Percentiles rank a stretch among this genome's conserved stretches.
Conservation (phyloP, 495 filamentous ascomycete species). For the Lasiosphaeria ovina region DNA sequence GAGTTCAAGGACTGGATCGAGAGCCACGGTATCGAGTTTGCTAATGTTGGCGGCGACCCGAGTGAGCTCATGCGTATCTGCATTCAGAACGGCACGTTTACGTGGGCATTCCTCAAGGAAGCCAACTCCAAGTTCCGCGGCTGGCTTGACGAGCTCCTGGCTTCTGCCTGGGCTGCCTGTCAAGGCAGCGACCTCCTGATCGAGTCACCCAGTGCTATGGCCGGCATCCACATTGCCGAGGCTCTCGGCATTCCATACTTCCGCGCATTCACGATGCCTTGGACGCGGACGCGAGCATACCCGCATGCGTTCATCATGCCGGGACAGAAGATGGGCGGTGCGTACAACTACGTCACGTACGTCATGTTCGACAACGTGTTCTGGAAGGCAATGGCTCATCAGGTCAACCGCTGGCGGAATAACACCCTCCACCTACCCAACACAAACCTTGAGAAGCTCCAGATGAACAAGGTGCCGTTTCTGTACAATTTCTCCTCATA, state of each 20-base stretch:
- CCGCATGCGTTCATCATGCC: slow-evolving; percentile 97
- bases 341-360: slow-evolving; percentile 93
- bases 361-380: slow-evolving; percentile 97
- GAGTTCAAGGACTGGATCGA: slow-evolving; percentile 90
- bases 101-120: slow-evolving; percentile 82
- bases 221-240: slow-evolving; percentile 97
- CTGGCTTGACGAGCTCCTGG: slow-evolving; percentile 87
- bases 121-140: slow-evolving; percentile 86
- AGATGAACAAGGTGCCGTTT: slow-evolving; percentile 94
- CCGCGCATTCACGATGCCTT: slow-evolving; percentile 97
- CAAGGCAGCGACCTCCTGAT: slow-evolving; percentile 88
- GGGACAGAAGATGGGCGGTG: slow-evolving; percentile 88
- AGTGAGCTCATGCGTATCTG: slow-evolving; percentile 93
- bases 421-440: slow-evolving; percentile 71
- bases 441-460: slow-evolving; percentile 86
- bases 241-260: slow-evolving; percentile 93
- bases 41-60: slow-evolving; percentile 83
- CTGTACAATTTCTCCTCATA: slow-evolving; percentile 94
- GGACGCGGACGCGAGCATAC: slow-evolving; percentile 93
- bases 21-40: slow-evolving; percentile 89
- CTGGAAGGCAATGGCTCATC: slow-evolving; percentile 88
- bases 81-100: slow-evolving; percentile 97
- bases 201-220: slow-evolving; percentile 96
- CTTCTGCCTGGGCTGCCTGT: slow-evolving; percentile 81
- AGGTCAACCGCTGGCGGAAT: slow-evolving; percentile 91